These are phyloP conservation scores for Podospora sp. DNA, from an alignment of 495 filamentous ascomycete genomes.

Conservation along the genomic window DNA sequence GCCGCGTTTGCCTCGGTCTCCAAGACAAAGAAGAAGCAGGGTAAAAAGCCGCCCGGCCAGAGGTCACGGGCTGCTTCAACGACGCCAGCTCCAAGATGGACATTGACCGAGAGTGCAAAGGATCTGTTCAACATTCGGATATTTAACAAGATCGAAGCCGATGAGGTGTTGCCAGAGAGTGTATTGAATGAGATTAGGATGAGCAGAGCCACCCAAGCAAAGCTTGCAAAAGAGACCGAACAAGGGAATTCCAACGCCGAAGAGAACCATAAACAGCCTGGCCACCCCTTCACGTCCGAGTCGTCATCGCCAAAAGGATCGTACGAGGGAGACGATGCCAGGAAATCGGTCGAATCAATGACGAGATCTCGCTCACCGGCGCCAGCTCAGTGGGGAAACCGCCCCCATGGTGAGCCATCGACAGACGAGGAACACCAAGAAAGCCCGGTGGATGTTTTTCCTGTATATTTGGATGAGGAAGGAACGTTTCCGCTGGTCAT, in stretches of 20 bases:
- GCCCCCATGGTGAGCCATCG: not conserved
- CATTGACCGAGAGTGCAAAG: conserved; percentile 44
- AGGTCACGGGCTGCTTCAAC: not conserved
- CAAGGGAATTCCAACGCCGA: not conserved
- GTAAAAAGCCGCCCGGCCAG: conserved; percentile 42
- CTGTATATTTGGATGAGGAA: conserved; percentile 4
- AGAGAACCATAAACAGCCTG: not conserved
- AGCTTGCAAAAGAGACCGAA: not conserved
- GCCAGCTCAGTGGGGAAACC: not conserved
- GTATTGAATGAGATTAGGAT: conserved; percentile 37
- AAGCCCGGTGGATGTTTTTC: not conserved
- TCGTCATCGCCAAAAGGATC: conserved; percentile 27
- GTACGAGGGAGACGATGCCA: not conserved
- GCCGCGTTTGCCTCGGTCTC: conserved; percentile 29
- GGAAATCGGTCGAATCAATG: not conserved
- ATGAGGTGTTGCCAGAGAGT: conserved; percentile 45
- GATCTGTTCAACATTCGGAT: conserved; percentile 37
- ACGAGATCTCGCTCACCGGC: not conserved
- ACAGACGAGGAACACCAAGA: not conserved
- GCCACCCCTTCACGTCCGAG: not conserved
- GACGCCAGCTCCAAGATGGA: conserved; percentile 34
- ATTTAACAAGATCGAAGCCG: conserved; percentile 46
- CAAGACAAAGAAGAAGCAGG: conserved; percentile 44
- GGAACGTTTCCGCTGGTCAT: not conserved
- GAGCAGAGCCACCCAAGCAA: conserved; percentile 25